A percentile compares a stretch with the other conserved stretches of the same genome.
phyloP scores from a whole-genome alignment of 306 rosid genomes.

The Pterocarpus macrocarpus region DNA sequence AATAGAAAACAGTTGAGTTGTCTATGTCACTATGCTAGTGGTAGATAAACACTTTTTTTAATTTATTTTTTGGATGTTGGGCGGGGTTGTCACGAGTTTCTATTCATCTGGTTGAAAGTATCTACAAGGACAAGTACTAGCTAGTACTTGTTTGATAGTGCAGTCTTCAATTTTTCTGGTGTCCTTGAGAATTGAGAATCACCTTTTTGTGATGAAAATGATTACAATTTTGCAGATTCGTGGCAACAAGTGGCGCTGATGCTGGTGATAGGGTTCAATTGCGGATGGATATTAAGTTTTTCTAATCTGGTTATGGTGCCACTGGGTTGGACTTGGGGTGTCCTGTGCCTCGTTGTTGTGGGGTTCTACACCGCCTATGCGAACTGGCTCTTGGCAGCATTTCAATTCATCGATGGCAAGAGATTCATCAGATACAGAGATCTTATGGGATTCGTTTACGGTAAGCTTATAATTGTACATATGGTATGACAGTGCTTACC shows the following conservation, averaged over 20 bases:
- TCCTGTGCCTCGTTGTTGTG: conserved; percentile 54
- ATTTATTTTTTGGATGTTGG: too few relatives aligned
- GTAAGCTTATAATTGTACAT: conserved; percentile 23
- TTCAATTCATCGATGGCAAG: conserved; percentile 64
- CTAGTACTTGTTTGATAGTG: neutral
- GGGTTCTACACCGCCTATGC: conserved; percentile 72
- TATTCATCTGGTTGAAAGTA: too few relatives aligned
- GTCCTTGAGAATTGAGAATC: neutral
- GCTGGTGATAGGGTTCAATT: conserved; percentile 61
- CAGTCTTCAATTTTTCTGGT: neutral
- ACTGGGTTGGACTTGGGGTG: conserved; percentile 74
- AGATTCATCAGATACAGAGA: conserved; percentile 81
- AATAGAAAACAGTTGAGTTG: neutral
- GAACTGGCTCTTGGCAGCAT: conserved; percentile 69
- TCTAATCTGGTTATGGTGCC: conserved; percentile 65
- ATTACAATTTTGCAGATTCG: conserved; percentile 53
- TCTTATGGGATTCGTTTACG: conserved; percentile 64
- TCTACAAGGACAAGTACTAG: neutral
- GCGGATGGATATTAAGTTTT: conserved; percentile 66
- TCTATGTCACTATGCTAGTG: too few relatives aligned
- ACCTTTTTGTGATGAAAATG: neutral
- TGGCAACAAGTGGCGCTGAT: conserved; percentile 79
- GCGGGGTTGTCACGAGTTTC: too few relatives aligned
- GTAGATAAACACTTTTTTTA: too few relatives aligned
- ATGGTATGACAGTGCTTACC: neutral